phyloP scores from a whole-genome alignment of 1,284 basidiomycete genomes.

The Veloporphyrellus conicus region DNA sequence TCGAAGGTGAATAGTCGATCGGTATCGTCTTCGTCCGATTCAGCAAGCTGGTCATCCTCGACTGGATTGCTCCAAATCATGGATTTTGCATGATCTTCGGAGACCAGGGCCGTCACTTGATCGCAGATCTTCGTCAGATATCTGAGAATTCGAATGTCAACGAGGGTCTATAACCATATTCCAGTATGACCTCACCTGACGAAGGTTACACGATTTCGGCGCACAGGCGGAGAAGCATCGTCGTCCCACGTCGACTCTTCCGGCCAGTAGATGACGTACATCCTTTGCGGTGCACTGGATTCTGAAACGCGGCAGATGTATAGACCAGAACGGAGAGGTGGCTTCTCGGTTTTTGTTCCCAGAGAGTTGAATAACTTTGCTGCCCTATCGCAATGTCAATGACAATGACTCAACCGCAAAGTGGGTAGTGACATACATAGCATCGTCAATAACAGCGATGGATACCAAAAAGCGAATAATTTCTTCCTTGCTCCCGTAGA shows the following conservation, averaged over 20 bases:
- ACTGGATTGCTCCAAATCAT: conserved; percentile 41
- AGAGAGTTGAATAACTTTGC: conserved; percentile 11
- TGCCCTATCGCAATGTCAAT: conserved; percentile 11
- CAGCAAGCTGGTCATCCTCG: conserved; percentile 27
- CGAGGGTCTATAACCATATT: not conserved
- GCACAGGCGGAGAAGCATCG: conserved; percentile 42
- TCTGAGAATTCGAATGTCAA: conserved; percentile 24
- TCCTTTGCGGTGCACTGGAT: conserved; percentile 14
- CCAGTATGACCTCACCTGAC: conserved; percentile 43
- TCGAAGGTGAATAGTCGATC: conserved; percentile 54
- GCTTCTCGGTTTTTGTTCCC: conserved; percentile 17
- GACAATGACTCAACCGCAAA: not conserved
- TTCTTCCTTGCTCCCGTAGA: conserved; percentile 51
- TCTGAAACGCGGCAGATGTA: conserved; percentile 36
- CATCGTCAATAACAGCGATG: conserved; percentile 34
- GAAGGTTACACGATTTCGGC: conserved; percentile 54
- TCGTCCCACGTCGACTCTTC: conserved; percentile 60
- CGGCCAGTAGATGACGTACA: conserved; percentile 59
- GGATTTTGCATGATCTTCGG: conserved; percentile 40
- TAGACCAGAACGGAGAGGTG: conserved; percentile 46
- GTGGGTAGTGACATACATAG: conserved; percentile 31
- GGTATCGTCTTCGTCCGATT: conserved; percentile 37
- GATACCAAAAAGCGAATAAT: conserved; percentile 44
- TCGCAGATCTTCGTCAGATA: conserved; percentile 56
- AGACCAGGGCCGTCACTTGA: conserved; percentile 49